phyloP scores from a whole-genome alignment of 2,329 filamentous ascomycete genomes.

The Venturia carpophila region DNA sequence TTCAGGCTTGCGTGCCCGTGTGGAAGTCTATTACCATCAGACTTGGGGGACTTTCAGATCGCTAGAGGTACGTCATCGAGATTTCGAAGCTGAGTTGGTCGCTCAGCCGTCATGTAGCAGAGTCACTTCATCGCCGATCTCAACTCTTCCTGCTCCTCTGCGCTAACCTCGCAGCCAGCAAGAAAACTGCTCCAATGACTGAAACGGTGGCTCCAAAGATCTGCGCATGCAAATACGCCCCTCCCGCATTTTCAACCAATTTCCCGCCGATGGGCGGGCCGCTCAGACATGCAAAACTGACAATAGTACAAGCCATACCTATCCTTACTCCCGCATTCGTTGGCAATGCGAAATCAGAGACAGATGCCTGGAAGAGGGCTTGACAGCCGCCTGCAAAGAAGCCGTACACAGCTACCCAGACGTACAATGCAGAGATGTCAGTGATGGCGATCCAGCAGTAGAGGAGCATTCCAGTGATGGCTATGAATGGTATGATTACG shows the following conservation, averaged over 20 bases:
- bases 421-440: constrained; percentile 32
- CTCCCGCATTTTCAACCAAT: neutral
- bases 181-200: neutral
- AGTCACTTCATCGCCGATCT: too few species aligned
- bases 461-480: constrained; percentile 41
- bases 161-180: neutral
- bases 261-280: constrained; percentile 12
- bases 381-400: constrained; percentile 39
- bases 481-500: constrained; percentile 44
- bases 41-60: too few species aligned
- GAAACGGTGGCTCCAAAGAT: neutral
- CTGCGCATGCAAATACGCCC: constrained; percentile 12
- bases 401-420: constrained; percentile 40
- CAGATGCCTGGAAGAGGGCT: constrained; percentile 37
- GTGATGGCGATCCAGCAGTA: constrained; percentile 51
- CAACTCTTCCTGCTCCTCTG: neutral
- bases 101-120: too few species aligned
- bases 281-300: constrained; percentile 10
- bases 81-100: too few species aligned
- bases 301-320: constrained; percentile 14
- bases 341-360: constrained; percentile 36
- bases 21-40: too few species aligned
- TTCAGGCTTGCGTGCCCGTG: too few species aligned
- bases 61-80: too few species aligned
- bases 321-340: constrained; percentile 8